A percentile compares a stretch with the other conserved stretches of the same genome.
phyloP scores from a whole-genome alignment of 192 early-diverging fungal species.

The Coemansia guatemalensis region DNA sequence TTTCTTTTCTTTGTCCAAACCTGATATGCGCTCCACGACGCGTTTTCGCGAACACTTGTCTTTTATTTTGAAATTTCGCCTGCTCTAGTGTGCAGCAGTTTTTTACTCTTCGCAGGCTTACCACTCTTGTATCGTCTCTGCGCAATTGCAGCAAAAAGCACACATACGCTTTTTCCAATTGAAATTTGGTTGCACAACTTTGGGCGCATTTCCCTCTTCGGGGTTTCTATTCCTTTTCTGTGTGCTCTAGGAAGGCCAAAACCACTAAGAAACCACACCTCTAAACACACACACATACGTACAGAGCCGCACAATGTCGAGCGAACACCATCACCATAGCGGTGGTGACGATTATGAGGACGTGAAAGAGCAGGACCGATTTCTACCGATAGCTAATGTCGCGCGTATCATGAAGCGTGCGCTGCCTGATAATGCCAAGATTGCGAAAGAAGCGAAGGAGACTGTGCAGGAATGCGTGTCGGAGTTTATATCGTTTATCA shows the following conservation, averaged over 20 bases:
- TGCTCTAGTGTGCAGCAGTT: too few species aligned
- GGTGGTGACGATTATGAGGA: conserved; percentile 62
- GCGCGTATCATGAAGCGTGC: conserved; percentile 97
- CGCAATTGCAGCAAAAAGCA: neutral
- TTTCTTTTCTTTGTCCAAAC: neutral
- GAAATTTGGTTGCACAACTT: neutral
- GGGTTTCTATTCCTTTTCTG: neutral
- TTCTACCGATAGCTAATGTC: conserved; percentile 94
- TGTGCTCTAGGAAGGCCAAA: neutral
- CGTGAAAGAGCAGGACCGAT: conserved; percentile 93
- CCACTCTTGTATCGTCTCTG: too few species aligned
- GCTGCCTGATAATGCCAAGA: conserved; percentile 95
- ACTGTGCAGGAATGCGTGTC: conserved; percentile 96
- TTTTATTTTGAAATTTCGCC: too few species aligned
- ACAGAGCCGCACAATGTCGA: conserved; percentile 22
- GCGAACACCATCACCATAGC: conserved; percentile 28
- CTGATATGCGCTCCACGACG: neutral
- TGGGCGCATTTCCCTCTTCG: neutral
- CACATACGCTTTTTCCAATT: neutral
- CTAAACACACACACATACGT: neutral
- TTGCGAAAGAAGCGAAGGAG: conserved; percentile 98
- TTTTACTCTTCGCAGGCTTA: too few species aligned
- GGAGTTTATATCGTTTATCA: conserved; percentile 98
- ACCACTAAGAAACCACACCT: neutral
- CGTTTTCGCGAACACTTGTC: neutral